Base-by-base conservation (phyloP, 202 grass and related monocot species). In the Elaeis oleifera region DNA sequence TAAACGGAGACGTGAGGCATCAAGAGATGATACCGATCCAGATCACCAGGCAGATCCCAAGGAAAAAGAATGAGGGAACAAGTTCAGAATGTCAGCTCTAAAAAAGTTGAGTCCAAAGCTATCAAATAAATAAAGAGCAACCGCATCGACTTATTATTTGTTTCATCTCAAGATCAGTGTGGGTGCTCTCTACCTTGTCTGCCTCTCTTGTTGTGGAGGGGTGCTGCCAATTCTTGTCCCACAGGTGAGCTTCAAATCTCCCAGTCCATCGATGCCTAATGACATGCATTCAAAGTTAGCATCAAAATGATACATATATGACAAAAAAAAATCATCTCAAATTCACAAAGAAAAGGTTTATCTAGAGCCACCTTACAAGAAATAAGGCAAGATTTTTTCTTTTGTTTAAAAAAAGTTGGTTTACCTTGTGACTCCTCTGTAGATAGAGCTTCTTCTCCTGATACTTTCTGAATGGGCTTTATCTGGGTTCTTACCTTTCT, bases 181-280 rank as follows among this genome's bases (percentile, higher is more conserved):
- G 23, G 31, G 7, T 4, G 6, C 51, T 36, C 8, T 16, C 65
- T 21, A 97, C 94, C 83, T 99, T 99, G 94, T 72, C 81, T 94
- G 58, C 94, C 94, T 82, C 87, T 99, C 83, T 99, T 99, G 78
- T 81, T 99, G 4, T 84, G 85, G 54, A 84, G 17, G n/a, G 49
- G 60, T 74, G 76, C 85, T 79, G 81, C 68, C 79, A 99, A 20
- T 99, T 76, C 70, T 91, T 97, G 70, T 97, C 92, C 92, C 92
- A 97, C 28, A 97, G 74, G 76, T 97, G 92, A 16, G 87, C 94
- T 74, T 99, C 94, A 63, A 80, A 99, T 29, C 94, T 86, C 58
- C 94, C 92, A n/a, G 88, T 89, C 94, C 94, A 94, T 82, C 94
- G 79, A 56, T 97, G 92, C 82, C 92, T 97, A 58, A 68, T 57